Conservation (phyloP, 2,329 filamentous ascomycete species). For the Paracorniculantispora psalliotae region DNA sequence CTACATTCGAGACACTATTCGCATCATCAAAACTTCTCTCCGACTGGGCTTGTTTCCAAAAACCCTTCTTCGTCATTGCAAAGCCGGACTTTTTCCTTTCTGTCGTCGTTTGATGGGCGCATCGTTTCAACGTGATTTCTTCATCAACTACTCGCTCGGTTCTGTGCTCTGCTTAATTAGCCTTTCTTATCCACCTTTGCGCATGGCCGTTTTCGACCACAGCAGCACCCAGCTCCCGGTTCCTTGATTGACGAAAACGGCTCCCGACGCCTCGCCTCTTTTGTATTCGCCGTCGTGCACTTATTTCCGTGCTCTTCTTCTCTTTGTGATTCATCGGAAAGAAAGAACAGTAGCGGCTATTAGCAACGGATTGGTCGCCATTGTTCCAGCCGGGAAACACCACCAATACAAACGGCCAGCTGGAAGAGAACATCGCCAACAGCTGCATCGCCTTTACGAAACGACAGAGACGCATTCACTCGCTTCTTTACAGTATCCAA, state of each 20-base stretch:
- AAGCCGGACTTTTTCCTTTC: background rate
- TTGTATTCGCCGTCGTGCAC: background rate
- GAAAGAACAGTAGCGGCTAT: background rate
- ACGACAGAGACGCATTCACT: background rate
- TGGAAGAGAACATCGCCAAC: background rate
- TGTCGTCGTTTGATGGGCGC: background rate
- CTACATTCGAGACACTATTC: constrained; percentile 29
- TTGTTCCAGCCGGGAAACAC: background rate
- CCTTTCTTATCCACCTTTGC: background rate
- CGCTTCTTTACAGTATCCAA: background rate
- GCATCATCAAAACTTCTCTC: constrained; percentile 21
- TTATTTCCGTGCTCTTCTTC: too few relatives aligned
- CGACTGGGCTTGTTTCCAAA: constrained; percentile 8
- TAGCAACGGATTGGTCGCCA: background rate
- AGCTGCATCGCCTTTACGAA: background rate
- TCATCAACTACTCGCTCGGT: background rate
- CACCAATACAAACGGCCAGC: background rate
- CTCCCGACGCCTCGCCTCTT: background rate
- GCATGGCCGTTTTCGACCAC: background rate
- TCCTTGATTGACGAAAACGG: background rate
- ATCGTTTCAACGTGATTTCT: constrained; percentile 7
- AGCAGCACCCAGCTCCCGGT: background rate
- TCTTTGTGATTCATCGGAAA: background rate
- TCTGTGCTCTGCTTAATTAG: background rate
- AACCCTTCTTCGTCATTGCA: background rate